Evolutionary conservation across 177 flowering plant genomes (phyloP).

Genomic region (Telopea speciosissima): DNA sequence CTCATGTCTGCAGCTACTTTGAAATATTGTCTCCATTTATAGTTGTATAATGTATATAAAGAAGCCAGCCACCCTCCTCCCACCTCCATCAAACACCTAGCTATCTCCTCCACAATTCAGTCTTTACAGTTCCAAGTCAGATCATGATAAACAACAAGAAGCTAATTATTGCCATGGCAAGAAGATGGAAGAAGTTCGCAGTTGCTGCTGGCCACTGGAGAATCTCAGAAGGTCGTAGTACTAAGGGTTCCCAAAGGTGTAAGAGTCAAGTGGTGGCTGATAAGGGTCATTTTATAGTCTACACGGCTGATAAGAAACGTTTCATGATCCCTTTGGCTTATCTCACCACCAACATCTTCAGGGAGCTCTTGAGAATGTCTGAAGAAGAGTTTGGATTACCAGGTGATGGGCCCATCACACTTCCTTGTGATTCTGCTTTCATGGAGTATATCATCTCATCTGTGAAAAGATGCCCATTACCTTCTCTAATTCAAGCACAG

Average conservation of each 20-base stretch:
- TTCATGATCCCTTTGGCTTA: conserved; percentile 19
- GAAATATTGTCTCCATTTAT: neutral
- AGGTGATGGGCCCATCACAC: conserved; percentile 26
- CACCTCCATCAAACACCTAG: neutral
- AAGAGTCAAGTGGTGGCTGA: neutral
- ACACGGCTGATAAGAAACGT: conserved; percentile 18
- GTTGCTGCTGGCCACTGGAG: conserved; percentile 8
- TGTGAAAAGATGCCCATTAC: conserved; percentile 6
- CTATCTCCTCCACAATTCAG: neutral
- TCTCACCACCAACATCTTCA: conserved; percentile 16
- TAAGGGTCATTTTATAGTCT: conserved; percentile 17
- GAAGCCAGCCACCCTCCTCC: neutral
- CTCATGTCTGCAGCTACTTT: no score
- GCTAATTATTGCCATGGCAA: conserved; percentile 11
- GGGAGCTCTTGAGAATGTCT: conserved; percentile 26
- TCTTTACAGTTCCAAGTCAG: neutral
- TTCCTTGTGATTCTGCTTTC: conserved; percentile 22
- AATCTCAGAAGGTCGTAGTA: neutral
- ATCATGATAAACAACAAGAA: conserved; percentile 19
- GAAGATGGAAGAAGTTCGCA: conserved; percentile 17
- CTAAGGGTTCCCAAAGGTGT: neutral
- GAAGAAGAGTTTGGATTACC: conserved; percentile 34
- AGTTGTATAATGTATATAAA: neutral
- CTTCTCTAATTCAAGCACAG: neutral
- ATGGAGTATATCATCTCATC: conserved; percentile 19